Evolutionary conservation across 176 grass and related monocot species (phyloP).

Genomic region (Rhipidocladum racemiflorum): DNA sequence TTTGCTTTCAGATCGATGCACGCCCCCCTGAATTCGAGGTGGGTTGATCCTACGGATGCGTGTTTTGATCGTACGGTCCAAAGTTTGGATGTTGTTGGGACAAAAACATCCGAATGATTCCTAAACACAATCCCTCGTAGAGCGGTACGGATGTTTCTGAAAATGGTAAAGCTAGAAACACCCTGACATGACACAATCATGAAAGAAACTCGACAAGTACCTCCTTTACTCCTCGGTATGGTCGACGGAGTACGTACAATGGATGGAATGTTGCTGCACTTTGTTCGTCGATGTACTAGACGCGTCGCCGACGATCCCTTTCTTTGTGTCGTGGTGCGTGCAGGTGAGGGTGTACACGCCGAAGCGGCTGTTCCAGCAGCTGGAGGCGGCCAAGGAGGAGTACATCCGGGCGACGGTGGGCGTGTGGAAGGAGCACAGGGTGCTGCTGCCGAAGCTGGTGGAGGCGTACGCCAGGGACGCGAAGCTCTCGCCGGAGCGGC

Average conservation of each 20-base stretch:
- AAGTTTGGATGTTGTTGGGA: too few species aligned
- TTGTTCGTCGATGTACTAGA: conserved; percentile 25
- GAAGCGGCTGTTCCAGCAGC: conserved; percentile 58
- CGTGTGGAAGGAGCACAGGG: conserved; percentile 63
- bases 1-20: too few species aligned
- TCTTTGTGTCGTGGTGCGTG: background rate
- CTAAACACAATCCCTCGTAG: background rate
- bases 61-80: too few species aligned
- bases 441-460: conserved; percentile 66
- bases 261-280: conserved; percentile 35
- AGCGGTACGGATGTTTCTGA: conserved; percentile 30
- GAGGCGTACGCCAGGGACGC: conserved; percentile 68
- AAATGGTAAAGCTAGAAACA: conserved; percentile 30
- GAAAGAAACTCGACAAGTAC: conserved; percentile 30
- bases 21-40: too few species aligned
- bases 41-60: too few species aligned
- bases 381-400: conserved; percentile 70
- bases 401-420: conserved; percentile 72
- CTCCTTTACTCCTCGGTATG: background rate
- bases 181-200: conserved; percentile 35
- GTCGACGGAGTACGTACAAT: background rate
- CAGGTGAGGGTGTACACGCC: conserved; percentile 69
- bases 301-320: background rate
- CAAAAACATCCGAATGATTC: too few species aligned
- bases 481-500: conserved; percentile 52